Base-by-base conservation (phyloP, 108 stramenopile species). In the Parietichytrium sp. region DNA sequence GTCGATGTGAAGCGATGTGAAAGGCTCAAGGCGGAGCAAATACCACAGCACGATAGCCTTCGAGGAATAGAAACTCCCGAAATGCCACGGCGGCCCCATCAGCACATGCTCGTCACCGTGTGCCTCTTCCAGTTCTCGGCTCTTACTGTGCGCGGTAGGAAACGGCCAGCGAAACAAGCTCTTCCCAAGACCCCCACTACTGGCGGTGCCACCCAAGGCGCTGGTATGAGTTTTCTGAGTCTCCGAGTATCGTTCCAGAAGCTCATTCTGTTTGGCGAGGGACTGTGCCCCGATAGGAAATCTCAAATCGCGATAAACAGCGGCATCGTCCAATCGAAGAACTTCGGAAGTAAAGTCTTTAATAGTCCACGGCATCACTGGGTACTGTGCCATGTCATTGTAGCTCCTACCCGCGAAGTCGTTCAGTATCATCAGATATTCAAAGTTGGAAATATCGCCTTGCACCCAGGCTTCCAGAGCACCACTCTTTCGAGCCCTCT, bases 11-110 rank as follows among this genome's bases (percentile, higher is more conserved):
- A 96, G 90, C 31, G 92, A 84, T 4, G 95, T 95, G 83, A 92
- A 98, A 16, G 96, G 97, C 80, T 96, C 95, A 61, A 91, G 90
- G 27, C 93, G 91, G 16, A 94, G 48, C 23, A 91, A 85, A 79
- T 94, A 96, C 54, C 93, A 91, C 7, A 97, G 86, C n/a, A 97
- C 92, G 33, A 93, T 90, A 20, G 94, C 96, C 29, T 95, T 94
- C 29, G 94, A 95, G 25, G 93, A 94, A 85, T 98, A 98, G 86
- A 97, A 96, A 48, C 92, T 93, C 7, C 98, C 96, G 82, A 96
- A 97, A 54, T 95, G 87, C 38, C 87, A 88, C 15, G 88, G 89
- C 2, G 87, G 87, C 25, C 87, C 55, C 30, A 80, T 23, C 3
- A 48, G 77, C 18, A 83, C 86, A 12, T 38, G 42, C 13, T 31